These are phyloP conservation scores for Diaporthe nobilis DNA, from an alignment of 2,329 filamentous ascomycete genomes.

Conservation along the genomic window DNA sequence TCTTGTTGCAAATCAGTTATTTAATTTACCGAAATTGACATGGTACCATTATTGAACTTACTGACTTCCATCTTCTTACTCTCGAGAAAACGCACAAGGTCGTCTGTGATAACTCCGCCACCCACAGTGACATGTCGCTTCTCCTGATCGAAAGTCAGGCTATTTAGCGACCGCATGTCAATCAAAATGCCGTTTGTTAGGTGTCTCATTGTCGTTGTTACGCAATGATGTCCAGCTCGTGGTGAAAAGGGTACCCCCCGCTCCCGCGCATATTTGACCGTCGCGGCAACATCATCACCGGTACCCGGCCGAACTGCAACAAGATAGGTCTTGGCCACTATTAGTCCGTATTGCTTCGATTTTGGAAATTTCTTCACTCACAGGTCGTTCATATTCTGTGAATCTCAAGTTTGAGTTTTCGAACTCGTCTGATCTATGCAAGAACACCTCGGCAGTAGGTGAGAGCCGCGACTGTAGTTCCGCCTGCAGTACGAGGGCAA, in stretches of 20 bases:
- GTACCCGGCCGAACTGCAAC: not conserved
- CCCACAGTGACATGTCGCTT: not conserved
- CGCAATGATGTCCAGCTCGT: slow-evolving; percentile 28
- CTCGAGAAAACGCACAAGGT: slow-evolving; percentile 23
- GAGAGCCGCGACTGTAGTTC: not conserved
- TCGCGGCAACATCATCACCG: not conserved
- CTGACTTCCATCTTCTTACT: slow-evolving; percentile 12
- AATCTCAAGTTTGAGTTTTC: not conserved
- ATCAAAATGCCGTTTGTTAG: not conserved
- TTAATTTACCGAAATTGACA: rapidly evolving
- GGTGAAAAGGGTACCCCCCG: slow-evolving; percentile 1
- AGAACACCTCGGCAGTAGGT: not conserved
- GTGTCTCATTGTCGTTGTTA: slow-evolving; percentile 26
- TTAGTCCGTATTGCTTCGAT: not conserved
- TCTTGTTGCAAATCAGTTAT: not conserved
- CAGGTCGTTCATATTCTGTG: slow-evolving; percentile 26
- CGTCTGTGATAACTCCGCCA: slow-evolving; percentile 23
- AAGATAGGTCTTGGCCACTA: not conserved
- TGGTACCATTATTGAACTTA: not conserved
- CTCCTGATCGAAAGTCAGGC: not conserved
- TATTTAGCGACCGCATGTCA: slow-evolving; percentile 8
- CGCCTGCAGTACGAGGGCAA: not conserved
- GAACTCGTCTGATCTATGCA: not conserved
- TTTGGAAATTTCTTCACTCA: not conserved
- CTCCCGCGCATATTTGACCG: not conserved